Evolutionary conservation across 1,284 basidiomycete genomes (phyloP), one percentile per base, ranked within the genome.

Genomic region (Meripilus lineatus): DNA sequence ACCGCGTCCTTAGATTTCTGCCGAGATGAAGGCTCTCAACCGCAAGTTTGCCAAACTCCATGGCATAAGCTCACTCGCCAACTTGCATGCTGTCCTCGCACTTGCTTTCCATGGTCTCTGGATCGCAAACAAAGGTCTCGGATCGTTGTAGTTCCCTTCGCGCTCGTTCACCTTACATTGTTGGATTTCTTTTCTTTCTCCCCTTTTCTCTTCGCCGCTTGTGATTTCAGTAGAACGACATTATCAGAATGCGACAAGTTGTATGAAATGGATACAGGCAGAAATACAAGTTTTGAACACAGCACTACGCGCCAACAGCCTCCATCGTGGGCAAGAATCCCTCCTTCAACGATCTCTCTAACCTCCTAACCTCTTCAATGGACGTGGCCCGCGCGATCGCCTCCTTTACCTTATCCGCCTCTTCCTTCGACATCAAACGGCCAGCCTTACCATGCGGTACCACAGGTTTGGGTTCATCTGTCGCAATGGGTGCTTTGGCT

Each of bases 331-430:
- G 90, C 59, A 93, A 67, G 62, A 89, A 84, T 26, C 92, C 92
- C 61, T 94, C 91, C 53, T 83, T 81, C 58, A 95, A 66, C 71
- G 85, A 90, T 66, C 90, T 79, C 67, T 96, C 91, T 55, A 96
- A 66, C 60, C 81, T 78, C 62, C 88, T 78, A 54, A 96, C 84
- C 68, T 96, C 93, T 57, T 97, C 95, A 46, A 93, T 80, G 36
- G 89, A 94, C 40, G 84, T 85, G 23, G 94, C 95, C 50, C 83
- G 81, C 50, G 89, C 89, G 57, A 98, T 93, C 14, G 94, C 93
- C 48, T 85, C 82, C 61, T 87, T 87, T 51, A 98, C 89, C 56
- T 84, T 81, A 58, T 89, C 84, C 59, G 89, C 88, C 61, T 98
- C 94, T 57, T 95, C 91, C 52, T 88, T 87, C 15, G 91, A 93